A percentile compares a stretch with the other conserved stretches of the same genome.
Evolutionary conservation across 768 basidiomycete species (phyloP).

Genomic region (Tulasnella sp.): DNA sequence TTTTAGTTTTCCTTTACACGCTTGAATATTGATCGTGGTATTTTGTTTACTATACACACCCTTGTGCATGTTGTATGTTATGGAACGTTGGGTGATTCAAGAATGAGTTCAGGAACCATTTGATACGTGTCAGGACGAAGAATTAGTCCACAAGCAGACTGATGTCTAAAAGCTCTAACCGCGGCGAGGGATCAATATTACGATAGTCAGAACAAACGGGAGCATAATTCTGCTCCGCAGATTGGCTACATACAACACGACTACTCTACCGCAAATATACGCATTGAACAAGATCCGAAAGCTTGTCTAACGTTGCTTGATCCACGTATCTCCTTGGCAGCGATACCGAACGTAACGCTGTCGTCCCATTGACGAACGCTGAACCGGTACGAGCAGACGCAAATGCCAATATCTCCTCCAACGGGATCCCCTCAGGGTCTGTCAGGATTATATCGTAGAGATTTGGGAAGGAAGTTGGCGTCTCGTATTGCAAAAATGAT

Average conservation of each 20-base stretch:
- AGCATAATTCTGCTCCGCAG: too few relatives aligned
- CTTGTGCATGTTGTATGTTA: too few relatives aligned
- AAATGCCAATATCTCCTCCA: neutral
- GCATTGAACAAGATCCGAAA: neutral
- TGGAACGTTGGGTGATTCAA: too few relatives aligned
- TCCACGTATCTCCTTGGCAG: neutral
- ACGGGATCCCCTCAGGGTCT: neutral
- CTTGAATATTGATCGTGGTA: neutral
- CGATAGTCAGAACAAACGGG: too few relatives aligned
- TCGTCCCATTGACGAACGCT: neutral
- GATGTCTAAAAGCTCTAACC: too few relatives aligned
- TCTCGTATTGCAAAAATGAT: neutral
- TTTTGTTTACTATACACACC: neutral
- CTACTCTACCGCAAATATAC: too few relatives aligned
- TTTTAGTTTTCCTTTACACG: neutral
- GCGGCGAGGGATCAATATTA: too few relatives aligned
- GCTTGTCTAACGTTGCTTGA: neutral
- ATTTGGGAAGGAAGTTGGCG: neutral
- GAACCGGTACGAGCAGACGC: neutral
- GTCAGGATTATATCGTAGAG: neutral
- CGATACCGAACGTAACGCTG: neutral
- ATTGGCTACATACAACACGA: too few relatives aligned
- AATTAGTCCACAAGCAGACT: too few relatives aligned
- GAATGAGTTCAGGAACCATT: too few relatives aligned
- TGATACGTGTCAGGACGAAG: too few relatives aligned